phyloP scores from a whole-genome alignment of 208 protist species.

The Wallacemonas sp. region DNA sequence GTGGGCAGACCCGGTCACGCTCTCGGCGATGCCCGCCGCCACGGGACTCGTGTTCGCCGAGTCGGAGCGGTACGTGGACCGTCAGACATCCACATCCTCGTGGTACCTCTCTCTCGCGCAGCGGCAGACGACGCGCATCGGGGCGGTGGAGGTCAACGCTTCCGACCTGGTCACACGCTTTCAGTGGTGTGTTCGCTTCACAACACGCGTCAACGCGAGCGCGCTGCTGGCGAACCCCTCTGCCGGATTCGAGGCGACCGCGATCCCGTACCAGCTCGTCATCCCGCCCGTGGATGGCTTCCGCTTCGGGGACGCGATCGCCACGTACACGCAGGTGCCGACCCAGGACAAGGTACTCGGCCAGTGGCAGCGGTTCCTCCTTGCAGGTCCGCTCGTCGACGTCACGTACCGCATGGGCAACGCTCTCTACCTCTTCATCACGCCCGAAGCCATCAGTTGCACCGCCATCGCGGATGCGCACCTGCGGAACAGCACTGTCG shows the following conservation, averaged over 20 bases:
- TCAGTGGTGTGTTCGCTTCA: slow-evolving; percentile 67
- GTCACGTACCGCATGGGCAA: slow-evolving; percentile 41
- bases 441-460: slow-evolving; percentile 37
- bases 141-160: slow-evolving; percentile 15
- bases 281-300: slow-evolving; percentile 57
- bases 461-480: slow-evolving; percentile 45
- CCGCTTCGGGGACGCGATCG: slow-evolving; percentile 11
- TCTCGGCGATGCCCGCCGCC: slow-evolving; percentile 55
- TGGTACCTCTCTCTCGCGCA: slow-evolving; percentile 58
- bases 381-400: slow-evolving; percentile 56
- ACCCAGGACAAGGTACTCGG: slow-evolving; percentile 44
- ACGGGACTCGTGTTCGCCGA: slow-evolving; percentile 13
- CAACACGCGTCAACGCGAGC: slow-evolving; percentile 13
- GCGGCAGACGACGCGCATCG: slow-evolving; percentile 47
- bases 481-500: slow-evolving; percentile 25
- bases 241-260: slow-evolving; percentile 48
- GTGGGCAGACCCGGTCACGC: slow-evolving; percentile 47
- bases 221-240: not conserved
- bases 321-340: slow-evolving; percentile 29
- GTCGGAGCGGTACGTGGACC: slow-evolving; percentile 54
- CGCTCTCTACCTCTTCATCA: slow-evolving; percentile 66
- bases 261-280: slow-evolving; percentile 54
- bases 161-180: slow-evolving; percentile 34
- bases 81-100: slow-evolving; percentile 49
- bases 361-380: slow-evolving; percentile 49